Evolutionary conservation across 768 basidiomycete species (phyloP).

Genomic region (Lactifluus subvellereus): DNA sequence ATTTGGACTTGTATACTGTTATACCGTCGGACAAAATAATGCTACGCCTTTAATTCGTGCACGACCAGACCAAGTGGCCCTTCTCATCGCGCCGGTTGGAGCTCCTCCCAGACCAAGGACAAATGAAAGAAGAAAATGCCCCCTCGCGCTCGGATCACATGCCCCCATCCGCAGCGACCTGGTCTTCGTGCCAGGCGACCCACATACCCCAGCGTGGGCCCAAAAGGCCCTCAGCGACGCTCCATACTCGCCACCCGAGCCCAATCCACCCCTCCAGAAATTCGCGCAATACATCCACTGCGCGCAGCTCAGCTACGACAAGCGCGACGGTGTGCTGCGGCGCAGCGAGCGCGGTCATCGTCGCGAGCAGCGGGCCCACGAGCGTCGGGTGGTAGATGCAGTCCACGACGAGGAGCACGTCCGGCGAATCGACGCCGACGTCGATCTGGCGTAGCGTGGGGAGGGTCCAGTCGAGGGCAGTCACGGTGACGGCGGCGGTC

Average conservation of each 20-base stretch:
- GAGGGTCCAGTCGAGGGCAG: constrained; percentile 20
- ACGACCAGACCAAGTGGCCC: too few species aligned
- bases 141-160: neutral
- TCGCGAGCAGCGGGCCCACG: constrained; percentile 5
- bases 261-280: constrained; percentile 30
- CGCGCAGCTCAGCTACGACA: constrained; percentile 14
- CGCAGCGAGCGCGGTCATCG: neutral
- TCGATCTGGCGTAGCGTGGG: constrained; percentile 1
- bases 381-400: constrained; percentile 13
- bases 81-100: too few species aligned
- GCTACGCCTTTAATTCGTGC: too few species aligned
- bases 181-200: constrained; percentile 2
- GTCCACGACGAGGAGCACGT: constrained; percentile 6
- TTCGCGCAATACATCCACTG: constrained; percentile 30
- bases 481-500: neutral
- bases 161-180: neutral
- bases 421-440: neutral
- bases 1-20: too few species aligned
- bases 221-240: constrained; percentile 3
- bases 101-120: neutral
- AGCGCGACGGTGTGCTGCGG: neutral
- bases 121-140: neutral
- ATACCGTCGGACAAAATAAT: too few species aligned
- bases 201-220: constrained; percentile 16
- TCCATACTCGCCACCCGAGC: constrained; percentile 20